Percentiles rank a stretch among this genome's conserved stretches.
Evolutionary conservation across 2,329 filamentous ascomycete genomes (phyloP).

Genomic region (Penicillium sp.): DNA sequence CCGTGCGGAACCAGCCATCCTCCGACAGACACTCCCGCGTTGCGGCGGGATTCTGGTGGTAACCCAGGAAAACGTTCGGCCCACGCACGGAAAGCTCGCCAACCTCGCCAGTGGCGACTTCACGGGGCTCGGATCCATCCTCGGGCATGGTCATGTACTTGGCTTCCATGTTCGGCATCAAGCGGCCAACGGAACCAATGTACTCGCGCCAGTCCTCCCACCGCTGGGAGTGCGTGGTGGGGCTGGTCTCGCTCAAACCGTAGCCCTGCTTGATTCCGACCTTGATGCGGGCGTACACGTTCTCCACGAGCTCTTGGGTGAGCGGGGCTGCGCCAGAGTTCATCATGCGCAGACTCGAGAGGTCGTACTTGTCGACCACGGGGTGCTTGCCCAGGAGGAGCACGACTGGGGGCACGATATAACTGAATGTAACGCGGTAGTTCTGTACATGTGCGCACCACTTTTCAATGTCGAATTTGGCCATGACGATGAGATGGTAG

Average conservation of each 20-base stretch:
- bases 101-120: conserved; percentile 63
- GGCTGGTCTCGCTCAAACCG: conserved; percentile 83
- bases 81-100: conserved; percentile 71
- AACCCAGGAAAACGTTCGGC: conserved; percentile 65
- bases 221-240: conserved; percentile 72
- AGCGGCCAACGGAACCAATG: conserved; percentile 75
- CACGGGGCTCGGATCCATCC: conserved; percentile 49
- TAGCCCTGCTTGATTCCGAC: conserved; percentile 91
- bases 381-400: conserved; percentile 80
- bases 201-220: conserved; percentile 75
- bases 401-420: conserved; percentile 82
- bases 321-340: conserved; percentile 87
- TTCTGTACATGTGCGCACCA: conserved; percentile 78
- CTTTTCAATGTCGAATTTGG: conserved; percentile 77
- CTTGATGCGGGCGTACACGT: conserved; percentile 71
- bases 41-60: conserved; percentile 60
- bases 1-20: conserved; percentile 88
- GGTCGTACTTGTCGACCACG: conserved; percentile 74
- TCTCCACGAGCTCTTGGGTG: conserved; percentile 75
- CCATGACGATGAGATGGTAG: conserved; percentile 68
- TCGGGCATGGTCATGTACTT: conserved; percentile 70
- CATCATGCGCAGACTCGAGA: conserved; percentile 77
- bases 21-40: conserved; percentile 58
- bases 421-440: conserved; percentile 73
- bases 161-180: conserved; percentile 77